phyloP scores from a whole-genome alignment of 2,329 filamentous ascomycete genomes.

The Claviceps monticola region DNA sequence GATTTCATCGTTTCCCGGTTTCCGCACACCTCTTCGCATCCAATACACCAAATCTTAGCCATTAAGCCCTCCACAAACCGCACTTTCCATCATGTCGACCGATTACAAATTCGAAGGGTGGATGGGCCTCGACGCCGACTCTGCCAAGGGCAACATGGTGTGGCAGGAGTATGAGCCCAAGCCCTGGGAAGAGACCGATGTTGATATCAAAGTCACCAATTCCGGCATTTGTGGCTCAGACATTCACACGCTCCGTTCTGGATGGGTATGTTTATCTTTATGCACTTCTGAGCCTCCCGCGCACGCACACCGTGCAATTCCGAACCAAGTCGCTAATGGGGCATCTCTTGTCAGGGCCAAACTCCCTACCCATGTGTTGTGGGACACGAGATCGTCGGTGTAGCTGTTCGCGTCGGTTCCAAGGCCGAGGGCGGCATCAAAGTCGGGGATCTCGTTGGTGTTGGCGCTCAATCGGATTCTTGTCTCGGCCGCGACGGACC shows the following conservation, averaged over 20 bases:
- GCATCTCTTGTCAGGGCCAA: neutral
- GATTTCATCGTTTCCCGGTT: too few species aligned
- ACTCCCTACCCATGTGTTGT: conserved; percentile 33
- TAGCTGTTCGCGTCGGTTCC: conserved; percentile 38
- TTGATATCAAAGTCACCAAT: conserved; percentile 52
- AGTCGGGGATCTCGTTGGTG: conserved; percentile 48
- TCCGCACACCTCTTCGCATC: neutral
- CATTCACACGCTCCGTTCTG: conserved; percentile 42
- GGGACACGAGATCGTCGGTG: conserved; percentile 54
- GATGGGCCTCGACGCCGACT: conserved; percentile 28
- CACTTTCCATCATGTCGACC: conserved; percentile 10
- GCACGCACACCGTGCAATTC: neutral
- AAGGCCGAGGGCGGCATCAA: conserved; percentile 32
- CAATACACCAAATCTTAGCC: too few species aligned
- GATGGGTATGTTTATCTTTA: conserved; percentile 27
- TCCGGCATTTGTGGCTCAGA: conserved; percentile 54
- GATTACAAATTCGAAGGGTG: conserved; percentile 38
- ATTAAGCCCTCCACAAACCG: neutral
- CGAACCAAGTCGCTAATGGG: neutral
- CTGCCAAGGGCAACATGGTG: conserved; percentile 36
- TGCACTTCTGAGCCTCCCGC: neutral
- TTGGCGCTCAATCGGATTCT: conserved; percentile 45
- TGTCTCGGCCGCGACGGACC: conserved; percentile 31
- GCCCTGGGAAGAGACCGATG: conserved; percentile 49
- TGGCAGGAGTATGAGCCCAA: conserved; percentile 48